Evolutionary conservation across 139 green algal species (phyloP).

Genomic region (Chlorella sp.): DNA sequence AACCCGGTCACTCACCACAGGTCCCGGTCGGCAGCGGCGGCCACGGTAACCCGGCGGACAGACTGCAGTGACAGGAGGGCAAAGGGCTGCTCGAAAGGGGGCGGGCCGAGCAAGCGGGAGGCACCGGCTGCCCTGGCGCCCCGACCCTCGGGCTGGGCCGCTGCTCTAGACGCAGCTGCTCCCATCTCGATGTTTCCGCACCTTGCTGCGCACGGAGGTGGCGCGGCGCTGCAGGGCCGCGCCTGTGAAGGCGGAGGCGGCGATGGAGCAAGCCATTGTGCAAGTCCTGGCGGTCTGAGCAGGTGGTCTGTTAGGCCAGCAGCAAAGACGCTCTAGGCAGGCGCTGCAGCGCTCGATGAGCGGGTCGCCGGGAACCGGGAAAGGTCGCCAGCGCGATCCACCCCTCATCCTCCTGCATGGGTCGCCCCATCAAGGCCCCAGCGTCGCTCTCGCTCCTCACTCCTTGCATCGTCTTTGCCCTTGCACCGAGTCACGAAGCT

Average conservation of each 20-base stretch:
- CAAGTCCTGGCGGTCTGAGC: not conserved
- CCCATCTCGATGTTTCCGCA: too few species aligned
- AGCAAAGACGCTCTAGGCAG: too few species aligned
- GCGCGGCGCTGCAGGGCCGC: not conserved
- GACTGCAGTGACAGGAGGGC: not conserved
- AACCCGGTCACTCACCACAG: conserved; percentile 31
- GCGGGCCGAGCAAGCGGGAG: not conserved
- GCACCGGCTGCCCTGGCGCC: too few species aligned
- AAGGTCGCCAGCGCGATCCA: too few species aligned
- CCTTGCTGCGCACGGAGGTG: not conserved
- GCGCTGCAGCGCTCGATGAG: too few species aligned
- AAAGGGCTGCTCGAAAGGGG: not conserved
- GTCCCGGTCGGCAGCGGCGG: conserved; percentile 33
- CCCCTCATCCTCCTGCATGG: too few species aligned
- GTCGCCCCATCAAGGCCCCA: not conserved
- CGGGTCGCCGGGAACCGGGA: too few species aligned
- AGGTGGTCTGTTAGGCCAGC: too few species aligned
- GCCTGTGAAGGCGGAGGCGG: not conserved
- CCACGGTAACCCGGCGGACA: not conserved
- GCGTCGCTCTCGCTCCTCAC: not conserved
- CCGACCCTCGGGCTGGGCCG: too few species aligned
- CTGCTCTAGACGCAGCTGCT: too few species aligned
- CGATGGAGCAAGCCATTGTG: not conserved
- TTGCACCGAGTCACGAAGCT: not conserved
- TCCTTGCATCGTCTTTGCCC: not conserved